These are phyloP conservation scores for Neopestalotiopsis sp. DNA, from an alignment of 2,329 filamentous ascomycete genomes.

Conservation along the genomic window DNA sequence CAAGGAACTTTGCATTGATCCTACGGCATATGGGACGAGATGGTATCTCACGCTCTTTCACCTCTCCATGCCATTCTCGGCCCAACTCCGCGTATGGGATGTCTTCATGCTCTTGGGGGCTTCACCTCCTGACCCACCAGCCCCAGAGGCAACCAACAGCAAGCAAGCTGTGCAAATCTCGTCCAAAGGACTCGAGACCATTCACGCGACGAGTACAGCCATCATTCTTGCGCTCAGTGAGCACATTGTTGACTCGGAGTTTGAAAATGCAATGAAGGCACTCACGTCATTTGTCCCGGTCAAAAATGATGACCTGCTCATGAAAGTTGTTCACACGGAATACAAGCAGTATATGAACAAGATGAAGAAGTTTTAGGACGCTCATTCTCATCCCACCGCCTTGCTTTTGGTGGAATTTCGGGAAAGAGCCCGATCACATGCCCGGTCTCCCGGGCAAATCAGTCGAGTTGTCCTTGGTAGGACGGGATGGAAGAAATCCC, in stretches of 20 bases:
- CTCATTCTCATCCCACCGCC: slow-evolving; percentile 20
- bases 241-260: slow-evolving; percentile 89
- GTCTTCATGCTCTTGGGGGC: slow-evolving; percentile 95
- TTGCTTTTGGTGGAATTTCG: neutral
- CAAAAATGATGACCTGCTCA: slow-evolving; percentile 90
- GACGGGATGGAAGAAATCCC: neutral
- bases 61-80: slow-evolving; percentile 91
- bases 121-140: slow-evolving; percentile 50
- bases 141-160: slow-evolving; percentile 5
- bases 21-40: slow-evolving; percentile 91
- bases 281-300: slow-evolving; percentile 93
- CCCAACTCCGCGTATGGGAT: slow-evolving; percentile 96
- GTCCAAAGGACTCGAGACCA: slow-evolving; percentile 77
- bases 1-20: slow-evolving; percentile 77
- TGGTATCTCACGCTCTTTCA: slow-evolving; percentile 99
- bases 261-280: slow-evolving; percentile 97
- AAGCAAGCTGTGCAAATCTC: slow-evolving; percentile 27
- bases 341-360: slow-evolving; percentile 71
- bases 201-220: slow-evolving; percentile 89
- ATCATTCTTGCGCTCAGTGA: slow-evolving; percentile 90
- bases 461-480: neutral
- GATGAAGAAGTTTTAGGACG: slow-evolving; percentile 41
- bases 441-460: neutral
- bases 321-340: slow-evolving; percentile 87
- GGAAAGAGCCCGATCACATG: neutral